Evolutionary conservation across 2,329 filamentous ascomycete species (phyloP), one percentile per base, ranked within the genome.

Genomic region (Aspergillus fijiensis): DNA sequence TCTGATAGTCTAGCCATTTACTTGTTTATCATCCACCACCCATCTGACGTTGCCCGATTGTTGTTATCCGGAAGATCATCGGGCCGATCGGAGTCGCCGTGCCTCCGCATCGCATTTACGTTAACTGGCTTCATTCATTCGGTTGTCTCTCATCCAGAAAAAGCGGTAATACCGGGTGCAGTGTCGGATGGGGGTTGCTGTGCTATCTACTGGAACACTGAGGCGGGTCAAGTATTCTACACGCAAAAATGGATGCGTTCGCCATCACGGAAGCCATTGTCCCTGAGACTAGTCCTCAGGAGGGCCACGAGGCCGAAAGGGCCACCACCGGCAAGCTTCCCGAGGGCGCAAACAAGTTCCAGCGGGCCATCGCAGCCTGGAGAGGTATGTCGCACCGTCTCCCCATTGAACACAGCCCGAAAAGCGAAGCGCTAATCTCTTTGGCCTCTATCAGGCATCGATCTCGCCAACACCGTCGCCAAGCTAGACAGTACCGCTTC

Each of bases 321-420:
- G 61, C 65, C 59, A 59, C 67, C 53, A 61, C 67, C 49, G 67
- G 66, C 59, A 71, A 74, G 59, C 67, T 76, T 52, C 71, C 75
- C 9, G 85, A 87, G 52, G 85, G 85, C 39, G 87, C 89, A 68
- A 98, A 96, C 81, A 97, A 96, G 77, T 99, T 99, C 75, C 95
- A 99, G 76, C 90, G 89, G 74, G 95, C 95, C 59, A 96, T 99
- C 69, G 91, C 92, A 64, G 91, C 93, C 74, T 99, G 95, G 95
- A 88, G 95, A 81, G 93, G 93, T 96, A 85, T 53, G 31, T 51
- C 21, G 25, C 42, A 16, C 9, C 19, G 27, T 45, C 39, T 45
- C 39, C n/a, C 49, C 23, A 2, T 5, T 9, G 4, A 33, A 31
- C 23, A 0, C 4, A 16, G 16, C 4, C 21, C 16, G 33, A 23